Evolutionary conservation across 352 stramenopile species (phyloP).

Genomic region (Globisporangium sylvaticum): DNA sequence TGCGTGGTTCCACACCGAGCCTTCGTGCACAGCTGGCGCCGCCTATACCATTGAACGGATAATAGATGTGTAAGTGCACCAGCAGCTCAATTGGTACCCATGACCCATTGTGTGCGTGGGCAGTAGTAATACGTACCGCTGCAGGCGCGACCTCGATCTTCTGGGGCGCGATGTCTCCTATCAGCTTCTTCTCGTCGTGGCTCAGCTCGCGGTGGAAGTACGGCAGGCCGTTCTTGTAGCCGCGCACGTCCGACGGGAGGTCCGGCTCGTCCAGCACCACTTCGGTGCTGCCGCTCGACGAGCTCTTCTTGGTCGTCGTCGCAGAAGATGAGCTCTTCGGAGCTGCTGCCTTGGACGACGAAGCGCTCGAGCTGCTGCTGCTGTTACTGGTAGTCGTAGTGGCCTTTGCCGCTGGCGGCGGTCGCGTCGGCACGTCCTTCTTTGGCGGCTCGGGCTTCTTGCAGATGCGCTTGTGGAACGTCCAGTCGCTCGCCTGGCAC

Average conservation of each 20-base stretch:
- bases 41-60: constrained; percentile 5
- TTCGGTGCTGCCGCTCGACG: constrained; percentile 25
- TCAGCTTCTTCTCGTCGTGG: constrained; percentile 94
- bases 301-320: constrained; percentile 20
- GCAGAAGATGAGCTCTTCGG: constrained; percentile 1
- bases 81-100: no score
- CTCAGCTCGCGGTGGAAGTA: constrained; percentile 98
- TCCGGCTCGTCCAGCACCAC: constrained; percentile 70
- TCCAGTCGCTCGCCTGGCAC: constrained; percentile 83
- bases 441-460: constrained; percentile 74
- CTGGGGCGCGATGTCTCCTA: constrained; percentile 93
- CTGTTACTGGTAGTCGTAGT: background rate
- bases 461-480: constrained; percentile 86
- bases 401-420: constrained; percentile 10
- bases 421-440: constrained; percentile 33
- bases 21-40: constrained; percentile 43
- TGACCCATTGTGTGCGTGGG: no score
- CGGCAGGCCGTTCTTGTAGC: constrained; percentile 83
- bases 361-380: constrained; percentile 3
- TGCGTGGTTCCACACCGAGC: constrained; percentile 89
- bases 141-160: constrained; percentile 59
- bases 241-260: constrained; percentile 49
- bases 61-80: background rate
- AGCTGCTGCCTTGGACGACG: background rate
- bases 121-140: constrained; percentile 22